Conservation (phyloP, 2,329 filamentous ascomycete species). For the Saccharata proteae region DNA sequence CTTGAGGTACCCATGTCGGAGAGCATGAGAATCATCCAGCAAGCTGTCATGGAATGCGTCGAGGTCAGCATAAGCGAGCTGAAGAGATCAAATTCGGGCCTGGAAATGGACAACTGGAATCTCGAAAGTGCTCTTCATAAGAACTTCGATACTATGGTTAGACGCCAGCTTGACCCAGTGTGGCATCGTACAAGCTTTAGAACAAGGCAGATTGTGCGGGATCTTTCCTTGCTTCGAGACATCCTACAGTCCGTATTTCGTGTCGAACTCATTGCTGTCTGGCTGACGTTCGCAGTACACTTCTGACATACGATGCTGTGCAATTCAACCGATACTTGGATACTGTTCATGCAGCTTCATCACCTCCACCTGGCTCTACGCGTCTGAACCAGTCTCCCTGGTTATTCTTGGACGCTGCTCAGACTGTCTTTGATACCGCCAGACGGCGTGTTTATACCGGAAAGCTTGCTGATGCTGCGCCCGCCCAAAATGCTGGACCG, state of each 20-base stretch:
- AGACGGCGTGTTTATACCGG: slow-evolving; percentile 77
- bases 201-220: slow-evolving; percentile 86
- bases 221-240: slow-evolving; percentile 69
- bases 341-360: slow-evolving; percentile 82
- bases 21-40: slow-evolving; percentile 85
- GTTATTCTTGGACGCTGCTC: slow-evolving; percentile 89
- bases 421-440: slow-evolving; percentile 85
- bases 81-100: slow-evolving; percentile 75
- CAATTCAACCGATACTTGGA: slow-evolving; percentile 89
- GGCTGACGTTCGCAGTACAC: slow-evolving; percentile 29
- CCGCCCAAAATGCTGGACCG: slow-evolving; percentile 32
- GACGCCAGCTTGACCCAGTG: slow-evolving; percentile 84
- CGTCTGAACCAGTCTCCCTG: slow-evolving; percentile 86
- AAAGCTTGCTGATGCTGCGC: slow-evolving; percentile 48
- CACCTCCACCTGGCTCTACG: slow-evolving; percentile 75
- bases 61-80: slow-evolving; percentile 89
- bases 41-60: slow-evolving; percentile 88
- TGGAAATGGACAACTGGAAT: slow-evolving; percentile 97
- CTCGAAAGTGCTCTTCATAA: slow-evolving; percentile 83
- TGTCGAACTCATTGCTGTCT: not conserved
- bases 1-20: slow-evolving; percentile 94
- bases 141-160: slow-evolving; percentile 81
- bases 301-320: slow-evolving; percentile 80
- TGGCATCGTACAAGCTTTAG: slow-evolving; percentile 96
- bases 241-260: slow-evolving; percentile 55